These are phyloP conservation scores for Aurantiochytrium sp. DNA, from an alignment of 108 stramenopile species.

Conservation along the genomic window DNA sequence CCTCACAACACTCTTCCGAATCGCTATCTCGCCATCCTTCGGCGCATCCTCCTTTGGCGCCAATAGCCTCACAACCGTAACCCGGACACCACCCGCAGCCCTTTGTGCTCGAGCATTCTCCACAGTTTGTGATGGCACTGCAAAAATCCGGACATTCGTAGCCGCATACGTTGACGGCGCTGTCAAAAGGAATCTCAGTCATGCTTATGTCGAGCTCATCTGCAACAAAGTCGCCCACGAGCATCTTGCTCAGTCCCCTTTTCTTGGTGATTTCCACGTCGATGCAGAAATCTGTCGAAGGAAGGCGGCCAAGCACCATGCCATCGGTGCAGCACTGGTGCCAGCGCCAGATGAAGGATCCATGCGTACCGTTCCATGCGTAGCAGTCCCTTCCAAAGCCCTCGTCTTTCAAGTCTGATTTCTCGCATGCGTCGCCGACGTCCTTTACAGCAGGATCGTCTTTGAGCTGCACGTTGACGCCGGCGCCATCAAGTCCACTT, in stretches of 20 bases:
- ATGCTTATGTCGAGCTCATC: not conserved
- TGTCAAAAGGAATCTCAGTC: not conserved
- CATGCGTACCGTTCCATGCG: not conserved
- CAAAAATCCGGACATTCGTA: constrained; percentile 3
- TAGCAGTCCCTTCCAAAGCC: not conserved
- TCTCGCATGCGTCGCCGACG: not conserved
- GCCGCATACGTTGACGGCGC: not conserved
- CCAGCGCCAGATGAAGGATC: not conserved
- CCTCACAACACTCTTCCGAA: not conserved
- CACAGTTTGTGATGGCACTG: not conserved
- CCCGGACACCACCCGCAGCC: constrained; percentile 5
- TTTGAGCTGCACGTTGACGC: not conserved
- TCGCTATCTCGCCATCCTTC: not conserved
- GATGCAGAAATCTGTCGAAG: not conserved
- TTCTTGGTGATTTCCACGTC: not conserved
- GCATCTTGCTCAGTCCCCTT: not conserved
- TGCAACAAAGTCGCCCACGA: not conserved
- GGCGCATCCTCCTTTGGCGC: not conserved
- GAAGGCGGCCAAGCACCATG: constrained; percentile 1
- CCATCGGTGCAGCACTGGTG: not conserved
- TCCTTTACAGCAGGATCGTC: not conserved
- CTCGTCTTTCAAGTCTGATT: not conserved
- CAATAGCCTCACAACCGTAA: not conserved
- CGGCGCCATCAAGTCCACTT: not conserved
- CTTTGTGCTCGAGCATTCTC: not conserved